Percentiles rank a stretch among this genome's conserved stretches.
Conservation (phyloP, 805 yeast genomes). For the Nadsonia fulvescens region DNA sequence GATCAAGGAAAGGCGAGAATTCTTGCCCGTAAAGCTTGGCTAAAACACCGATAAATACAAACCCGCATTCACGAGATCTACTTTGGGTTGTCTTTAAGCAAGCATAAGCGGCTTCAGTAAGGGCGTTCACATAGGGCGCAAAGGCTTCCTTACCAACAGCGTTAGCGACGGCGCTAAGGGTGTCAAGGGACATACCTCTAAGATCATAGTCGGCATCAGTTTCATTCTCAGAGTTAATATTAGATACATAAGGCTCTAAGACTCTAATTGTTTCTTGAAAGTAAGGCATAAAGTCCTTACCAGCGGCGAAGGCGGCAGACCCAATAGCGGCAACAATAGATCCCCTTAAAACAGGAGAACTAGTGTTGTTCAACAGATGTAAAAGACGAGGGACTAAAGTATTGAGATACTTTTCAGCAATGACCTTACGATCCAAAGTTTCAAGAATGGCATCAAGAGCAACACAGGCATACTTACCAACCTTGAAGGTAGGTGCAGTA, state of each 20-base stretch:
- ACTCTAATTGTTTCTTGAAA: slow-evolving; percentile 65
- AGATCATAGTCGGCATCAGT: slow-evolving; percentile 81
- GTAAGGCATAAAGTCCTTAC: slow-evolving; percentile 72
- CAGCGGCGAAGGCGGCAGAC: slow-evolving; percentile 90
- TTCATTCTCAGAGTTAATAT: slow-evolving; percentile 54
- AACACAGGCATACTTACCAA: slow-evolving; percentile 78
- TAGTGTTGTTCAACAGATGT: slow-evolving; percentile 61
- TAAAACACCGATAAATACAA: slow-evolving; percentile 80
- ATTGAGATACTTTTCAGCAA: slow-evolving; percentile 56
- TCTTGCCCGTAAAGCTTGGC: slow-evolving; percentile 89
- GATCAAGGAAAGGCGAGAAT: slow-evolving; percentile 69
- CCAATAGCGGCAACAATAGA: slow-evolving; percentile 85
- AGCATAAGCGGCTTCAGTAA: slow-evolving; percentile 71
- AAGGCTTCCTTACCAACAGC: slow-evolving; percentile 90
- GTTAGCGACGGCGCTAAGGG: slow-evolving; percentile 84
- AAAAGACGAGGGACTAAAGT: slow-evolving; percentile 82
- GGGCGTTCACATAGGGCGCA: slow-evolving; percentile 68
- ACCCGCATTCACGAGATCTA: slow-evolving; percentile 86
- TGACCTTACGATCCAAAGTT: slow-evolving; percentile 75
- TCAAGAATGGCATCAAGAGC: slow-evolving; percentile 88
- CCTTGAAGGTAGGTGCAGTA: slow-evolving; percentile 61
- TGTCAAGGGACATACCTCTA: slow-evolving; percentile 82
- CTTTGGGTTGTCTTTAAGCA: slow-evolving; percentile 63
- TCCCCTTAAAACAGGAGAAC: slow-evolving; percentile 31
- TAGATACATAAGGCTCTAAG: slow-evolving; percentile 43